Conservation (phyloP, 345 rosid species). For the Theobroma cacao region DNA sequence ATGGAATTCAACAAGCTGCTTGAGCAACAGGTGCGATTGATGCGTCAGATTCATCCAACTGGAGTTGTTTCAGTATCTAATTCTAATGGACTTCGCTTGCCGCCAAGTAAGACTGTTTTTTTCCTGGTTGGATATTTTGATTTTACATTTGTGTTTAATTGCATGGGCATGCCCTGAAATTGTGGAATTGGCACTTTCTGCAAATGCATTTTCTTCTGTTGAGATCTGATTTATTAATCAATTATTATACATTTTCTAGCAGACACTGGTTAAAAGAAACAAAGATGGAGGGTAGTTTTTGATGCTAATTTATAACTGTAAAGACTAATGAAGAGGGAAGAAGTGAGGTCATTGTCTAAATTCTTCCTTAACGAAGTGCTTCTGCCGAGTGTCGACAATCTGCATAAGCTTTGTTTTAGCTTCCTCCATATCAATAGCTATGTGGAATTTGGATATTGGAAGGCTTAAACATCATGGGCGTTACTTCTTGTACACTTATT, state of each 20-base stretch:
- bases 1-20: conserved; percentile 90
- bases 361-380: not conserved
- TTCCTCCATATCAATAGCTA: not conserved
- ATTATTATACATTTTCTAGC: not conserved
- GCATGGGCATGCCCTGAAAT: not conserved
- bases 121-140: not conserved
- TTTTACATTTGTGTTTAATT: not conserved
- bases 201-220: not conserved
- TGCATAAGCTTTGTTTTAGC: not conserved
- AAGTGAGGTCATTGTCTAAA: not conserved
- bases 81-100: conserved; percentile 77
- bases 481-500: not conserved
- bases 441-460: not conserved
- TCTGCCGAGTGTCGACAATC: not conserved
- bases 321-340: too few relatives aligned
- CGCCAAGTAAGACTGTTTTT: conserved; percentile 56
- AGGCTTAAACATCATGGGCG: not conserved
- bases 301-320: not conserved
- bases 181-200: not conserved
- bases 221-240: not conserved
- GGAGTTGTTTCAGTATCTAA: conserved; percentile 53
- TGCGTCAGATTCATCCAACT: conserved; percentile 70
- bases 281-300: not conserved
- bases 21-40: conserved; percentile 82
- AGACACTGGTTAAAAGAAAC: not conserved